A percentile compares a stretch with the other conserved stretches of the same genome.
These are phyloP conservation scores for Ceratocystis huliohia DNA, from an alignment of 2,329 filamentous ascomycete genomes.

Conservation along the genomic window DNA sequence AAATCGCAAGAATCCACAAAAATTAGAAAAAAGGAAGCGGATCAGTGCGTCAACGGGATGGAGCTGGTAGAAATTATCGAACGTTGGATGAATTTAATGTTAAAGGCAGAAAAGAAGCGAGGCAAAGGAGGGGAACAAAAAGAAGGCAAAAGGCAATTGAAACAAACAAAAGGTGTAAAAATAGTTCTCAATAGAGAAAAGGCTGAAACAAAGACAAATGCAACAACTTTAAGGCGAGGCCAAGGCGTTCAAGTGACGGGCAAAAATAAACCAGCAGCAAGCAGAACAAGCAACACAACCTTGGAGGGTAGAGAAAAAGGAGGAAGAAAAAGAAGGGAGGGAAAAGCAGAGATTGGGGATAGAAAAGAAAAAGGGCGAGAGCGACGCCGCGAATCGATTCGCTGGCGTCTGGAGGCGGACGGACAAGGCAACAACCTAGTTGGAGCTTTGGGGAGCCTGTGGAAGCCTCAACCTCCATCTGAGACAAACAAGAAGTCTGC, in stretches of 20 bases:
- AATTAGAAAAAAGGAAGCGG: background rate
- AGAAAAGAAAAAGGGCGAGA: background rate
- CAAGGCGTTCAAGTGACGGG: background rate
- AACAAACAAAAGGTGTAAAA: conserved; percentile 8
- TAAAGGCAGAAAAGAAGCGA: background rate
- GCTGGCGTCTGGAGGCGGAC: background rate
- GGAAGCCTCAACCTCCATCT: background rate
- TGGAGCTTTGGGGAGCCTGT: background rate
- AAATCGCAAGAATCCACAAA: conserved; percentile 1
- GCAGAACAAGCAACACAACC: background rate
- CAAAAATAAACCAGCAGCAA: background rate
- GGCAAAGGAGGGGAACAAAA: background rate
- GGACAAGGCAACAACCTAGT: background rate
- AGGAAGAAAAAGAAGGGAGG: background rate
- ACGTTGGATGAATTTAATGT: conserved; percentile 1
- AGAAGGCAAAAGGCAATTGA: background rate
- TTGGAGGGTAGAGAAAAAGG: background rate
- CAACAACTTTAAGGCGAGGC: background rate
- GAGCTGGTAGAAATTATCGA: background rate
- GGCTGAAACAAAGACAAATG: background rate
- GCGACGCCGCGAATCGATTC: background rate
- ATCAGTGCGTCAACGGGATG: conserved; percentile 5
- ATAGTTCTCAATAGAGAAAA: conserved; percentile 7
- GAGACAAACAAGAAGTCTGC: background rate
- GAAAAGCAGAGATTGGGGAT: background rate